Percentiles rank a stretch among this genome's conserved stretches.
These are phyloP conservation scores for Colletotrichum sp. DNA, from an alignment of 2,329 filamentous ascomycete species.

Conservation along the genomic window DNA sequence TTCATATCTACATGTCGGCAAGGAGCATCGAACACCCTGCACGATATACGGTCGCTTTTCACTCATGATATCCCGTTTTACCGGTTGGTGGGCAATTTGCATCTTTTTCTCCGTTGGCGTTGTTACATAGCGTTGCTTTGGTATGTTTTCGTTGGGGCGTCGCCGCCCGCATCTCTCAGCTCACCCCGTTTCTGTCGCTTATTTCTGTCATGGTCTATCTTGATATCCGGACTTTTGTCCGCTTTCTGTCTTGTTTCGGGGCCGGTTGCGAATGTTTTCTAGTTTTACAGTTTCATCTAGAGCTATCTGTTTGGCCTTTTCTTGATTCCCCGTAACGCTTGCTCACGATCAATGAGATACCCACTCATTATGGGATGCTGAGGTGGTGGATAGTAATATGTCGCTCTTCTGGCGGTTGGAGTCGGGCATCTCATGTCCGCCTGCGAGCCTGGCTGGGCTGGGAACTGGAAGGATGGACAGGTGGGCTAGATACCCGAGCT, in stretches of 20 bases:
- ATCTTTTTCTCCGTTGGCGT: conserved; percentile 2
- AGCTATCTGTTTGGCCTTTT: neutral
- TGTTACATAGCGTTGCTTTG: conserved; percentile 18
- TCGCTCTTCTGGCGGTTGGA: neutral
- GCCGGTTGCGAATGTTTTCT: neutral
- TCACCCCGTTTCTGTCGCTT: neutral
- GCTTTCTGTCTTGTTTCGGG: neutral
- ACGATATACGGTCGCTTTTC: conserved; percentile 10
- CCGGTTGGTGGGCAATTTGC: neutral
- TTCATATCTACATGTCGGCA: neutral
- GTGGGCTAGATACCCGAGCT: neutral
- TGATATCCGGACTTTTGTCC: neutral
- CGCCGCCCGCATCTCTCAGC: neutral
- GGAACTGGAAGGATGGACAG: neutral
- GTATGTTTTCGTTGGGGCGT: neutral
- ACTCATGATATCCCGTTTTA: conserved; percentile 15
- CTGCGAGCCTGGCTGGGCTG: neutral
- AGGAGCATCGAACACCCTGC: neutral
- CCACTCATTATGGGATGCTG: conserved; percentile 6
- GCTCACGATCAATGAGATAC: conserved; percentile 19
- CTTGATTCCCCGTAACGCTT: conserved; percentile 11
- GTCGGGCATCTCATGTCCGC: neutral
- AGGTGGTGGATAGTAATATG: conserved; percentile 7
- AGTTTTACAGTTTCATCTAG: neutral
- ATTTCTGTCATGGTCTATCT: neutral